Conservation (phyloP, 1,284 basidiomycete genomes). For the Trametes hirsuta region DNA sequence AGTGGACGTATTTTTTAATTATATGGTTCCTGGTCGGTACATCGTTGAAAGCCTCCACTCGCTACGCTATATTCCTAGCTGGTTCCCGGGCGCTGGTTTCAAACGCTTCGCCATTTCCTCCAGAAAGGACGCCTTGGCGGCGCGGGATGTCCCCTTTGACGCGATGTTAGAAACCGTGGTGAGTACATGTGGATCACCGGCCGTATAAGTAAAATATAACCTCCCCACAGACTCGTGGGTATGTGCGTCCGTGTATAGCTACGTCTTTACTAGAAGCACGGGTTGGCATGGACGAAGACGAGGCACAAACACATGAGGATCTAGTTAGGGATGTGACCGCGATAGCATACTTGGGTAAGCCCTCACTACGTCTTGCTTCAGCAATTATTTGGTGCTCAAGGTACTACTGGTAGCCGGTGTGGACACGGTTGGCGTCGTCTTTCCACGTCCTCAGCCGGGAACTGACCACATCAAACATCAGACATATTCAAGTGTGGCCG, state of each 20-base stretch:
- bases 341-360: conserved; percentile 3
- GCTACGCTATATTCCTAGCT: conserved; percentile 41
- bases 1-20: conserved; percentile 8
- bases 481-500: conserved; percentile 6
- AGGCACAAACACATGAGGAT: neutral
- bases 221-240: neutral
- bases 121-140: conserved; percentile 18
- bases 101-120: conserved; percentile 43
- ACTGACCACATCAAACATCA: neutral
- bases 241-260: neutral
- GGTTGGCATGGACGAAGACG: neutral
- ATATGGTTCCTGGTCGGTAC: conserved; percentile 7
- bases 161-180: neutral
- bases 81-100: conserved; percentile 48
- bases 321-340: conserved; percentile 1
- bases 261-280: conserved; percentile 3
- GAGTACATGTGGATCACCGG: too few relatives aligned
- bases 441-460: neutral
- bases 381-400: too few relatives aligned
- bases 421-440: conserved; percentile 1
- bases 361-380: too few relatives aligned
- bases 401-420: neutral
- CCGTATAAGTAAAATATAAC: neutral
- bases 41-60: conserved; percentile 6
- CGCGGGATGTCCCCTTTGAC: conserved; percentile 16